phyloP scores from a whole-genome alignment of 2,329 filamentous ascomycete genomes.

The Exophiala calicioides region DNA sequence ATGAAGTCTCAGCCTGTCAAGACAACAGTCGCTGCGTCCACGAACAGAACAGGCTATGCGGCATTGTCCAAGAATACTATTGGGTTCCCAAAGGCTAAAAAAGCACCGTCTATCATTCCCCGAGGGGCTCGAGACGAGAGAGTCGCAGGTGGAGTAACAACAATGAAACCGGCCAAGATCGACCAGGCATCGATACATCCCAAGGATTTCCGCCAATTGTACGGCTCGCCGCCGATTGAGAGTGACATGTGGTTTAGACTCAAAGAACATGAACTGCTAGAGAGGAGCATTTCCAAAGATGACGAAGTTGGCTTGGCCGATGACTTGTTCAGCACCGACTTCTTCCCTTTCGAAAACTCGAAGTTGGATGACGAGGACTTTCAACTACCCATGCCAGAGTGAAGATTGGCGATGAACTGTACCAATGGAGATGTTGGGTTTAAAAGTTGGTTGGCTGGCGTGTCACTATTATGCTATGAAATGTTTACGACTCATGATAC shows the following conservation, averaged over 20 bases:
- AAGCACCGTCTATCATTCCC: constrained; percentile 45
- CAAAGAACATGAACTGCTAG: constrained; percentile 42
- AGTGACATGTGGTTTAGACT: constrained; percentile 48
- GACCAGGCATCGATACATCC: constrained; percentile 39
- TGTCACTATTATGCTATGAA: constrained; percentile 6
- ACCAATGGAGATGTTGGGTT: too few species aligned
- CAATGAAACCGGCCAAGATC: constrained; percentile 31
- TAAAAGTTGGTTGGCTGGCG: too few species aligned
- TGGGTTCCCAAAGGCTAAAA: constrained; percentile 78
- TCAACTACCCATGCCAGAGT: constrained; percentile 28
- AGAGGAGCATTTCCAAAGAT: constrained; percentile 32
- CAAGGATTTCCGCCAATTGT: constrained; percentile 45
- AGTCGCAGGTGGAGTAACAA: constrained; percentile 34
- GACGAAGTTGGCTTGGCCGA: constrained; percentile 34
- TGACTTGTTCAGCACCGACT: constrained; percentile 27
- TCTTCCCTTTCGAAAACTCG: constrained; percentile 32
- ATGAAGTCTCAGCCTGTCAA: constrained; percentile 22
- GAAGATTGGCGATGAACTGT: not conserved
- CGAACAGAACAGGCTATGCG: constrained; percentile 61
- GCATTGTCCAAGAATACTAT: constrained; percentile 77
- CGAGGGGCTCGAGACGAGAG: constrained; percentile 11
- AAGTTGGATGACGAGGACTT: constrained; percentile 30
- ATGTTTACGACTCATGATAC: constrained; percentile 23
- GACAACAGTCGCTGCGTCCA: constrained; percentile 52
- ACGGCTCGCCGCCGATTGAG: constrained; percentile 44